Conservation (phyloP, 176 grass and related monocot species). For the Aegilops speltoides region DNA sequence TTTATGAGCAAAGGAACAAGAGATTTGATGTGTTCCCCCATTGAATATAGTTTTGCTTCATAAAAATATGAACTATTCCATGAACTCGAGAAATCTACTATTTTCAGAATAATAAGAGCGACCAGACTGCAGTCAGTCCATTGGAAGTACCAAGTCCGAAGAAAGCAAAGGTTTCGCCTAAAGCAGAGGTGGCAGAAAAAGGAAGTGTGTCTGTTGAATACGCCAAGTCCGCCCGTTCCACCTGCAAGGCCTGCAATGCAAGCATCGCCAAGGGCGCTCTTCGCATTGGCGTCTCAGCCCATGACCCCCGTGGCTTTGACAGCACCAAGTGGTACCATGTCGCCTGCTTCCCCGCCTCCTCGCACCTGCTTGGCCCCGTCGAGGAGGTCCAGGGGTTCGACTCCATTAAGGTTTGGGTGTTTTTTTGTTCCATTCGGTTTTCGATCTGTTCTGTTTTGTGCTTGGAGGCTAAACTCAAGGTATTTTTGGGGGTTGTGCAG, state of each 20-base stretch:
- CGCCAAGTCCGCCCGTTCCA: conserved; percentile 46
- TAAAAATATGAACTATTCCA: background rate
- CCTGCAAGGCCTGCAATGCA: conserved; percentile 29
- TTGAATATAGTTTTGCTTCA: background rate
- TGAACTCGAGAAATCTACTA: background rate
- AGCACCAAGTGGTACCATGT: conserved; percentile 69
- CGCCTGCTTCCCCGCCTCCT: conserved; percentile 52
- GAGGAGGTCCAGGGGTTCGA: conserved; percentile 68
- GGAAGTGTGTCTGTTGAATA: conserved; percentile 33
- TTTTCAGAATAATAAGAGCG: conserved; percentile 51
- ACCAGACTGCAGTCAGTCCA: background rate
- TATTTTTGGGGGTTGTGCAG: conserved; percentile 38
- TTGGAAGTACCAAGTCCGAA: conserved; percentile 40
- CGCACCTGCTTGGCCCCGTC: conserved; percentile 33
- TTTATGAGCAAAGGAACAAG: background rate
- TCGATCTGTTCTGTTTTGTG: background rate
- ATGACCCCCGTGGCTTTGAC: conserved; percentile 54
- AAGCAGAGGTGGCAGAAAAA: conserved; percentile 32
- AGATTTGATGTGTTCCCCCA: background rate
- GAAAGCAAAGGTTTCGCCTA: conserved; percentile 49
- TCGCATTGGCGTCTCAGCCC: conserved; percentile 40
- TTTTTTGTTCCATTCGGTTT: background rate
- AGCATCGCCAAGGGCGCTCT: conserved; percentile 38
- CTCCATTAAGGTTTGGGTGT: conserved; percentile 57
- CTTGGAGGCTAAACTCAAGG: background rate